Base-by-base conservation (phyloP, 75 land plant species). In the Pinus albicaulis region DNA sequence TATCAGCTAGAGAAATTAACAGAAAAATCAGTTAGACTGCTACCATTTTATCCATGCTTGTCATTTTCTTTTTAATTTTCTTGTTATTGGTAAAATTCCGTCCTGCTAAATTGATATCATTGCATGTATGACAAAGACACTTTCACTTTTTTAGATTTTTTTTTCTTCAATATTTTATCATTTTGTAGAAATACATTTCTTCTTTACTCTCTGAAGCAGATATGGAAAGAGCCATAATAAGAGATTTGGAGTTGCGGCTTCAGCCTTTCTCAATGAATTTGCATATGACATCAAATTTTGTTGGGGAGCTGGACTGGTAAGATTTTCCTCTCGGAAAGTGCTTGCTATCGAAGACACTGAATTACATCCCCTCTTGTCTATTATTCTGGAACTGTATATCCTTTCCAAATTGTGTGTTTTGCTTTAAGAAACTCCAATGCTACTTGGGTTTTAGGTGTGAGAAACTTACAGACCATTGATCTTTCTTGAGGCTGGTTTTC, bases 251-350 rank as follows among this genome's bases (percentile, higher is more conserved):
- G 57, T 81, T 88, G 31, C 90, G 84, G 64, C 63, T 94, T 25
- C 82, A 79, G 17, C 66, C 70, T 5, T 90, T 87, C 77, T 80
- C 82, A 22, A 28, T 68, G 11, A 84, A 86, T 76, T 48, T 96
- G 55, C 77, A 79, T 14, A 79, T 76, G 65, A 88, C 93, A 55
- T 86, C 96, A 23, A 84, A 83, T 72, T 89, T 96, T 74, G 84
- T 91, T n/a, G 98, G 93, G 53, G 98, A 96, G 78, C 91, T 96
- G 71, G 99, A 96, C 78, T 96, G 98, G 99, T 92, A 80, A 59
- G 53, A 26, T 5, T 22, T 28, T 72, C 3, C 55, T 78, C 22
- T 55, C 16, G 14, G 16, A 7, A 55, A 26, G 36, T 73, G 48
- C 12, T 48, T 53, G 26, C 20, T 73, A 17, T 73, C 16, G 5